These are phyloP conservation scores for Wickerhamomyces bovis DNA, from an alignment of 805 yeast species.

Conservation along the genomic window DNA sequence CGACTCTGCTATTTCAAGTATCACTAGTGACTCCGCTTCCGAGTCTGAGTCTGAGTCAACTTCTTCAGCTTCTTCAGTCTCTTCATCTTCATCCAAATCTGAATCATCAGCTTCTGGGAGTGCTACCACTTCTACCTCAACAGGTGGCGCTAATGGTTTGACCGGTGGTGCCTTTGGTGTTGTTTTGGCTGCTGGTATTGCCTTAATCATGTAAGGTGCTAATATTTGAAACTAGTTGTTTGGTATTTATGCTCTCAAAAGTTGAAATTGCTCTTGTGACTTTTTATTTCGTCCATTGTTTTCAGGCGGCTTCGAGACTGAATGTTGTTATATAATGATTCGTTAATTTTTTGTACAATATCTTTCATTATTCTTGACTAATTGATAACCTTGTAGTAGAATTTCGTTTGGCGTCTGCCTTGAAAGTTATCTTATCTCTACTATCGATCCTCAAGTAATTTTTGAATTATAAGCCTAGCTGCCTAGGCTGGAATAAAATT, in stretches of 20 bases:
- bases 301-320: not conserved
- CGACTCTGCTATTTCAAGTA: conserved; percentile 1
- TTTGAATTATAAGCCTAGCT: too few species aligned
- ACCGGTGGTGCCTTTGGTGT: conserved; percentile 14
- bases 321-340: not conserved
- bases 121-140: not conserved
- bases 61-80: conserved; percentile 6
- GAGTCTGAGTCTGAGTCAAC: not conserved
- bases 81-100: conserved; percentile 1
- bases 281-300: not conserved
- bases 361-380: too few species aligned
- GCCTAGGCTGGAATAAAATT: too few species aligned
- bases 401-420: too few species aligned
- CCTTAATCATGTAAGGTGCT: conserved; percentile 2
- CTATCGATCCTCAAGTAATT: too few species aligned
- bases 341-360: too few species aligned
- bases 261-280: not conserved
- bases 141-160: conserved; percentile 1
- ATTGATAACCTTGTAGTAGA: too few species aligned
- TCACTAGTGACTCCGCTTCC: not conserved
- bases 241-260: not conserved
- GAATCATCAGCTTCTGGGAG: not conserved
- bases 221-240: not conserved
- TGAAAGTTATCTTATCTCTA: too few species aligned
- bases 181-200: conserved; percentile 9